Evolutionary conservation across 1,139 yeast genomes (phyloP).

Genomic region (Zygosaccharomyces pseudobailii): DNA sequence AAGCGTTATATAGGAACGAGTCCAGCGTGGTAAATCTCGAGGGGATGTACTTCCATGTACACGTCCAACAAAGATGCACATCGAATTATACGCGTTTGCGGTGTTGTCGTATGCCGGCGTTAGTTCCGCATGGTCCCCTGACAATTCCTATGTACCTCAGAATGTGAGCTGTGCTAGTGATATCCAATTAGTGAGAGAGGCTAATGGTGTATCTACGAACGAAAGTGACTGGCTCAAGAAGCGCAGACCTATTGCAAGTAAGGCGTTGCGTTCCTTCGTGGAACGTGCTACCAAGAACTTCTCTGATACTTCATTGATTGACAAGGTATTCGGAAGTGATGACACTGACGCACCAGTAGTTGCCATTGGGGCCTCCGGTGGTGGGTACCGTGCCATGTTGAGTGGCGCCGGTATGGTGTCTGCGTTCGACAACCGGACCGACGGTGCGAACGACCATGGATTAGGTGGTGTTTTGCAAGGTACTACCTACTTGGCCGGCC

Average conservation of each 20-base stretch:
- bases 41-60: not conserved
- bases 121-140: conserved; percentile 50
- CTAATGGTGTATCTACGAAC: conserved; percentile 27
- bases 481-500: conserved; percentile 67
- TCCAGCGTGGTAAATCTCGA: not conserved
- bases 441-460: conserved; percentile 52
- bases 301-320: conserved; percentile 39
- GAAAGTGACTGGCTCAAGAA: conserved; percentile 37
- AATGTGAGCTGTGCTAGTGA: conserved; percentile 49
- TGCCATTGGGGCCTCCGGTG: conserved; percentile 82
- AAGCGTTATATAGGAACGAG: not conserved
- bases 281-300: conserved; percentile 49
- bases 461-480: conserved; percentile 74
- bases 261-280: conserved; percentile 53
- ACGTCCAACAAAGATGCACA: not conserved
- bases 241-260: conserved; percentile 52
- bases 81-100: not conserved
- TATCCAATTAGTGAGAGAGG: conserved; percentile 38
- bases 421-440: conserved; percentile 71
- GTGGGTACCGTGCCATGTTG: conserved; percentile 89
- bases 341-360: conserved; percentile 33
- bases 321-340: conserved; percentile 32
- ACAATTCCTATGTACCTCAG: conserved; percentile 61
- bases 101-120: not conserved
- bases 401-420: conserved; percentile 78